Evolutionary conservation across 2,329 filamentous ascomycete species (phyloP), one percentile per base, ranked within the genome.

Genomic region (Didymella segeticola): DNA sequence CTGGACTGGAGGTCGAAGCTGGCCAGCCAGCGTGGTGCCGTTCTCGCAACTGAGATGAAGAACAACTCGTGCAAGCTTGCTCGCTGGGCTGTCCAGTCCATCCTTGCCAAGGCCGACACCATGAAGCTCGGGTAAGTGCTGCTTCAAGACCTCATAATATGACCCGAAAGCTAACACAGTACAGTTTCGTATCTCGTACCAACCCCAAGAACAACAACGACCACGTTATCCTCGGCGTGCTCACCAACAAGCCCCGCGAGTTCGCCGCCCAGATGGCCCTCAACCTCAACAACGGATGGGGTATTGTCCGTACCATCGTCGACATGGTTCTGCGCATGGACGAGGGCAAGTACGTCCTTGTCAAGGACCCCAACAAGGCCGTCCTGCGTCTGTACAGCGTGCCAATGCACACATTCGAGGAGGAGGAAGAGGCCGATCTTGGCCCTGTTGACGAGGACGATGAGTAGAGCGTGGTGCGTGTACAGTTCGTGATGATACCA

Each of bases 11-110:
- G 95, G 75, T 89, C 88, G 65, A 99, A 99, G 85, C 86, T 99
- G 56, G 89, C 90, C 61, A 91, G 88, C 68, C 93, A 97, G 82
- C 89, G 95, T 70, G 95, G 95, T 86, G 95, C 95, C 52, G 93
- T 99, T 36, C 90, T 99, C 22, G 95, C 95, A 17, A 99, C 95
- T 11, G 95, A 99, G 82, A 99, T 99, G 95, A 99, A 99, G 90
- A 99, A 99, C 86, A 99, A 99, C 86, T 92, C 88, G 73, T 96
- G 91, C 89, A 99, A 99, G 83, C 88, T 99, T 60, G 95, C 95
- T 53, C 85, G 95, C 75, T 99, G 95, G 95, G 96, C 95, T 26
- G 91, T 93, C 36, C 95, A 99, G 83, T 91, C 89, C 72, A 97
- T 99, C 72, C 86, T 99, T 53, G 93, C 93, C 75, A 93, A 93